Evolutionary conservation across 2,329 filamentous ascomycete genomes (phyloP).

Genomic region (Pyricularia sp.): DNA sequence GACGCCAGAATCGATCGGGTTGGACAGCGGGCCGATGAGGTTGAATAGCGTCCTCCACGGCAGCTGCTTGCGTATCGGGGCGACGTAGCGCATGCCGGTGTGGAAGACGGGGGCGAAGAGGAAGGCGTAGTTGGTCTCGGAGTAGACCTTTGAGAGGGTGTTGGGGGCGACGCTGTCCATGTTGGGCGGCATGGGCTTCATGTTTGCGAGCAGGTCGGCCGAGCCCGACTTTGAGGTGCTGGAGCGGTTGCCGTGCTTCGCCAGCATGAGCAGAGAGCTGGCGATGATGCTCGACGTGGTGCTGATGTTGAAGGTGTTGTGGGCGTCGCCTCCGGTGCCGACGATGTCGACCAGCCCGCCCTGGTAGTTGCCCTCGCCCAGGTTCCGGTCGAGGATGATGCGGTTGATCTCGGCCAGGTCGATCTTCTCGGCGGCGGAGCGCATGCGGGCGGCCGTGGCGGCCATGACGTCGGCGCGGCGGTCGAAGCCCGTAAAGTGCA

Average conservation of each 20-base stretch:
- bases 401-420: conserved; percentile 53
- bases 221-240: conserved; percentile 94
- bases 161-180: conserved; percentile 64
- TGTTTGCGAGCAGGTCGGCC: conserved; percentile 77
- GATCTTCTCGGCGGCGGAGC: conserved; percentile 64
- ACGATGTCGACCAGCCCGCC: conserved; percentile 95
- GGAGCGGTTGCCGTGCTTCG: conserved; percentile 93
- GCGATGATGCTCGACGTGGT: conserved; percentile 90
- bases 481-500: conserved; percentile 87
- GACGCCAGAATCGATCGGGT: conserved; percentile 59
- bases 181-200: conserved; percentile 61
- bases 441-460: conserved; percentile 76
- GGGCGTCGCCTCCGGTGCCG: conserved; percentile 89
- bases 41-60: conserved; percentile 98
- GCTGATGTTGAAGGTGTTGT: conserved; percentile 97
- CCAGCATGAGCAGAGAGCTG: conserved; percentile 73
- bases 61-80: conserved; percentile 75
- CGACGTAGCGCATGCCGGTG: conserved; percentile 85
- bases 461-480: conserved; percentile 77
- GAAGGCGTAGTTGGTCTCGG: conserved; percentile 82
- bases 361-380: conserved; percentile 62
- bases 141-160: conserved; percentile 66
- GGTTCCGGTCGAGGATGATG: conserved; percentile 50
- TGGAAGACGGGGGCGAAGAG: conserved; percentile 95
- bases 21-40: conserved; percentile 82